These are phyloP conservation scores for Boletus eberwhitei DNA, from an alignment of 768 basidiomycete genomes.

Conservation along the genomic window DNA sequence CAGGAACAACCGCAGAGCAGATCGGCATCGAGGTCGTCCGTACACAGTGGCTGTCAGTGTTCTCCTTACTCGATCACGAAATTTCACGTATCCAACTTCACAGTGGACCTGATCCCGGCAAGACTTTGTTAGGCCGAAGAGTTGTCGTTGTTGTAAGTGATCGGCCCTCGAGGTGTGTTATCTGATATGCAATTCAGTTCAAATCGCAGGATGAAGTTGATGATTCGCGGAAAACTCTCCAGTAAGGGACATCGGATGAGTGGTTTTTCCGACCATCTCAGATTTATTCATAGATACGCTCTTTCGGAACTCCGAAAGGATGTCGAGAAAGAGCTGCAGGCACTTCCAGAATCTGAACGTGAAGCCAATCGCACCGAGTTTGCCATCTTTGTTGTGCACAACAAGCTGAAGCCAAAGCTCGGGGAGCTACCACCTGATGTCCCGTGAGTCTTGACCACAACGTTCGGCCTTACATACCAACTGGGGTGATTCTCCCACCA, in stretches of 20 bases:
- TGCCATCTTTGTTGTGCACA: constrained; percentile 91
- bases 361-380: constrained; percentile 78
- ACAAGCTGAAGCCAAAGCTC: constrained; percentile 86
- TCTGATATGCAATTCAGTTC: constrained; percentile 9
- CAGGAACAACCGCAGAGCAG: constrained; percentile 67
- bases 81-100: neutral
- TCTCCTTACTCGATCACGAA: neutral
- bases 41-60: constrained; percentile 91
- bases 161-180: constrained; percentile 4
- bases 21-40: constrained; percentile 84
- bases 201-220: constrained; percentile 75
- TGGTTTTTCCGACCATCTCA: neutral
- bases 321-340: constrained; percentile 66
- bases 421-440: constrained; percentile 66
- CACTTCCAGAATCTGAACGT: constrained; percentile 68
- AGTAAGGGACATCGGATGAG: constrained; percentile 46
- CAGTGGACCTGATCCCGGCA: constrained; percentile 64
- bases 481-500: constrained; percentile 19
- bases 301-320: constrained; percentile 87
- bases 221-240: constrained; percentile 84
- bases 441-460: constrained; percentile 43
- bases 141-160: constrained; percentile 76
- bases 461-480: constrained; percentile 2
- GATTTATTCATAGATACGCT: constrained; percentile 62
- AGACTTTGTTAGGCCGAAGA: constrained; percentile 72